Percentiles rank a stretch among this genome's conserved stretches.
Evolutionary conservation across 1,284 basidiomycete species (phyloP).

Genomic region (Austroboletus niveus): DNA sequence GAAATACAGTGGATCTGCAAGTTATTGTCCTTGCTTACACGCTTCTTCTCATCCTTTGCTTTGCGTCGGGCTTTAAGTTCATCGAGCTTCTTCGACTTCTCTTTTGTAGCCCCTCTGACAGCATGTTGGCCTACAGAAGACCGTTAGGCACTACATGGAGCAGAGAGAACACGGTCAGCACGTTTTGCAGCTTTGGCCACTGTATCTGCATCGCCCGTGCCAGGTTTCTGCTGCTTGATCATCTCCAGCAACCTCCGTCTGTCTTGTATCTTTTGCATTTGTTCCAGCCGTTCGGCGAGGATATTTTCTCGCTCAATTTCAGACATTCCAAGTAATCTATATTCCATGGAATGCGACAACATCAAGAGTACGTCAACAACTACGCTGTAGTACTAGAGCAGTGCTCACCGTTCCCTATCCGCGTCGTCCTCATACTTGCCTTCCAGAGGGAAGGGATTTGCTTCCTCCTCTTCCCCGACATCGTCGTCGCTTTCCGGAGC

Average conservation of each 20-base stretch:
- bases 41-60: slow-evolving; percentile 75
- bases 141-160: slow-evolving; percentile 1
- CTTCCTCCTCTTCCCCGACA: slow-evolving; percentile 44
- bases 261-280: slow-evolving; percentile 77
- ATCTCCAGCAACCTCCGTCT: slow-evolving; percentile 74
- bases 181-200: slow-evolving; percentile 76
- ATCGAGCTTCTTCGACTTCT: slow-evolving; percentile 78
- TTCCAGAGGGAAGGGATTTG: slow-evolving; percentile 86
- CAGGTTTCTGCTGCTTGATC: slow-evolving; percentile 61
- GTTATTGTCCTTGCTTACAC: slow-evolving; percentile 42
- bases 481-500: slow-evolving; percentile 44
- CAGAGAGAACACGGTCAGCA: slow-evolving; percentile 32
- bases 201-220: slow-evolving; percentile 50
- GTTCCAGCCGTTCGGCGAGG: slow-evolving; percentile 76
- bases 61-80: slow-evolving; percentile 82
- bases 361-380: slow-evolving; percentile 20
- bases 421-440: slow-evolving; percentile 85
- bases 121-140: slow-evolving; percentile 62
- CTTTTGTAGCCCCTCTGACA: slow-evolving; percentile 76
- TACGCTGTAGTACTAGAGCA: slow-evolving; percentile 22
- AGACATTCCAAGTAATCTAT: slow-evolving; percentile 79
- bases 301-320: slow-evolving; percentile 90
- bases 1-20: neutral
- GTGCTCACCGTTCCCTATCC: slow-evolving; percentile 74
- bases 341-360: slow-evolving; percentile 12